Evolutionary conservation across 306 rosid genomes (phyloP), one percentile per base, ranked within the genome.

Genomic region (Styphnolobium japonicum): DNA sequence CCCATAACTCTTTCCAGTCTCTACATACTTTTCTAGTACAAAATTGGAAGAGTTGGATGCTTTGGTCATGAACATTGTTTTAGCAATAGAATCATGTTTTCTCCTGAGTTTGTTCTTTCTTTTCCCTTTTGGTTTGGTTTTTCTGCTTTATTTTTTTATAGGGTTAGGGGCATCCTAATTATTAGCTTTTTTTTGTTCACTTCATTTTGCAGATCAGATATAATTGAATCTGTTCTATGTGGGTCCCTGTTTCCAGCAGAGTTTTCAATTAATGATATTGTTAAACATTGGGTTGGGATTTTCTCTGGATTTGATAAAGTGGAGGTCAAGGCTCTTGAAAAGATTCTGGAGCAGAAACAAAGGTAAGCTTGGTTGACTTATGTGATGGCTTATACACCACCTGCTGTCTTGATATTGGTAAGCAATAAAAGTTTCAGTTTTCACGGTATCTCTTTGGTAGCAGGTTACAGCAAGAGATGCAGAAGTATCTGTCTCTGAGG

Each of bases 391-490:
- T 75, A 42, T 76, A 51, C 8, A 66, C 58, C 81, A 71, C 67
- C 36, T 40, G 39, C 73, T 58, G 36, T 77, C 67, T 69, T 52
- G 64, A 62, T 64, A 73, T 80, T 75, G 65, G 76, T 60, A 84
- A 70, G 80, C 84, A 83, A 86, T 77, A 69, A 48, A 61, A 71
- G 55, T 62, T 76, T 74, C 77, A 62, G 82, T 76, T 81, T 85
- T 86, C 70, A 83, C 68, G 71, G 70, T 37, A 77, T 88, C 83
- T 86, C 80, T 77, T 85, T 81, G 84, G 63, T 85, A 89, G 81
- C 98, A 96, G 99, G 89, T 81, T 96, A 85, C 96, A 90, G 67
- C 98, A 86, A 90, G 99, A 96, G 93, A 93, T 93, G 97, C 99
- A 90, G 86, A 91, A 81, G 86, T 96, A 90, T 85, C 88, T 96